A percentile compares a stretch with the other conserved stretches of the same genome.
phyloP scores from a whole-genome alignment of 1,139 yeast species.

The Debaryomyces sp. region DNA sequence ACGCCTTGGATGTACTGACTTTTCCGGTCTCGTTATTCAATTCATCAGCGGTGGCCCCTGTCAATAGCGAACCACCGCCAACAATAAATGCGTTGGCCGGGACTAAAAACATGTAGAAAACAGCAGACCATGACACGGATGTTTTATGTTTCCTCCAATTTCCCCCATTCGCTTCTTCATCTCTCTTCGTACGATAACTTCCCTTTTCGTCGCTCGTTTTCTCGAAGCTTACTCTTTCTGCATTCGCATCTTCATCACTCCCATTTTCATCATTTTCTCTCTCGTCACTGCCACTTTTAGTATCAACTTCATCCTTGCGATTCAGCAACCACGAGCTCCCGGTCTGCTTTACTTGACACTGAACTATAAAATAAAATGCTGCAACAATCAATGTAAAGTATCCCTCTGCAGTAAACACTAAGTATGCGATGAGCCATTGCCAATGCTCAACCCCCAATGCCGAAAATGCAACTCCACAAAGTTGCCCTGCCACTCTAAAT shows the following conservation, averaged over 20 bases:
- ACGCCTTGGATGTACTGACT: constrained; percentile 25
- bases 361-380: constrained; percentile 27
- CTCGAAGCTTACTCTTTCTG: background rate
- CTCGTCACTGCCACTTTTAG: background rate
- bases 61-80: constrained; percentile 35
- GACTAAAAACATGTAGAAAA: constrained; percentile 29
- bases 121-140: constrained; percentile 7
- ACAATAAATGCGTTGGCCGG: constrained; percentile 39
- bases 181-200: background rate
- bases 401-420: constrained; percentile 44
- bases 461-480: constrained; percentile 40
- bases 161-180: background rate
- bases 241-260: background rate
- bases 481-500: constrained; percentile 36
- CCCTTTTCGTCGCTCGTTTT: background rate
- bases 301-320: background rate
- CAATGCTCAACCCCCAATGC: constrained; percentile 27
- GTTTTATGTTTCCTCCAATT: background rate
- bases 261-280: background rate
- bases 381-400: constrained; percentile 36
- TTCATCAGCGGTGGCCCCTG: constrained; percentile 25
- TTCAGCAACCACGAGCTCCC: constrained; percentile 20
- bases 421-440: constrained; percentile 41
- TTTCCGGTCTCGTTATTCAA: constrained; percentile 11
- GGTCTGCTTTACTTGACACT: constrained; percentile 24